phyloP scores from a whole-genome alignment of 257 asterid genomes.

The Nicotiana tabacum region DNA sequence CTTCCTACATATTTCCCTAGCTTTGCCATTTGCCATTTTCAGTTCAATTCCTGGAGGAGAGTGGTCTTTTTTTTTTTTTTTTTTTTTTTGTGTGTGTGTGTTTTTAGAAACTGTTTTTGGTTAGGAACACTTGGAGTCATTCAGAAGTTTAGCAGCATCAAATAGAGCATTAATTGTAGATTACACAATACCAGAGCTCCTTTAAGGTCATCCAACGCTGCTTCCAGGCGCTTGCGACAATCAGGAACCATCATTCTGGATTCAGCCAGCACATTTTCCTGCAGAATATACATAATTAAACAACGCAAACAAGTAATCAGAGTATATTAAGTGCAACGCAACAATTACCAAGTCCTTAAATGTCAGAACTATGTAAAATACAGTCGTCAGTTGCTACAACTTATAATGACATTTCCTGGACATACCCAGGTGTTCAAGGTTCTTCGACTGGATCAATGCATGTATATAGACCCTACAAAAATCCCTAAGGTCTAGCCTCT shows the following conservation, averaged over 20 bases:
- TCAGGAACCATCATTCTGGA: slow-evolving; percentile 98
- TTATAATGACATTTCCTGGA: background rate
- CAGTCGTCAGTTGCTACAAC: background rate
- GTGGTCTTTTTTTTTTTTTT: background rate
- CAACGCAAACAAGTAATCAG: background rate
- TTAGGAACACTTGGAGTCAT: no score
- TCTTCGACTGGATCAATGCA: background rate
- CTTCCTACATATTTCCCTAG: background rate
- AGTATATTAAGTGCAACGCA: background rate
- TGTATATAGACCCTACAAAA: background rate
- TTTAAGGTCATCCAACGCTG: slow-evolving; percentile 71
- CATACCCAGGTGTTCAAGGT: background rate
- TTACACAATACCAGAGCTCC: slow-evolving; percentile 50
- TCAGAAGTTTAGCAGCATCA: background rate
- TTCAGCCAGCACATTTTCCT: slow-evolving; percentile 91
- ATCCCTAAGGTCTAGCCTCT: background rate
- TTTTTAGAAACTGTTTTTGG: no score
- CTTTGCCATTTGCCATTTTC: background rate
- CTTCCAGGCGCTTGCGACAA: slow-evolving; percentile 77
- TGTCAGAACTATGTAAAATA: background rate
- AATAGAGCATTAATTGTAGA: background rate
- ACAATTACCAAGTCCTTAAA: background rate
- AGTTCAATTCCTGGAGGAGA: background rate
- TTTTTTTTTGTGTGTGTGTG: no score
- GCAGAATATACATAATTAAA: slow-evolving; percentile 13